Percentiles rank a stretch among this genome's conserved stretches.
These are phyloP conservation scores for Plasmodium malariae DNA, from an alignment of 169 alveolate genomes.

Conservation along the genomic window DNA sequence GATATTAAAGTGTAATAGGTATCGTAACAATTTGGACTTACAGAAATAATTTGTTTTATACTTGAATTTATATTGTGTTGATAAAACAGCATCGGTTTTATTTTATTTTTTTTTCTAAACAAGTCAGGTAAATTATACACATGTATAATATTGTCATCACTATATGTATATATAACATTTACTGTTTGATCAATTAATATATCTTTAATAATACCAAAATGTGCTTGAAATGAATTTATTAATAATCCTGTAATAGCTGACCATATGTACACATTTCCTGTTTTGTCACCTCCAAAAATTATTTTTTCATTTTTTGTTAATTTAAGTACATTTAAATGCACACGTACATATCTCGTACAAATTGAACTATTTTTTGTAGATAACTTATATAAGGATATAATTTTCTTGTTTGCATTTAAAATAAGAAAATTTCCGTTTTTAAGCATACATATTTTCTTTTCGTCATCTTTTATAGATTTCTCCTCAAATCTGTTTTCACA, in stretches of 20 bases:
- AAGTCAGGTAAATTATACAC: constrained; percentile 67
- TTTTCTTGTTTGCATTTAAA: constrained; percentile 41
- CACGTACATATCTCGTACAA: constrained; percentile 47
- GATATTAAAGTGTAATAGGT: constrained; percentile 51
- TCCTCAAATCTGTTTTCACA: constrained; percentile 72
- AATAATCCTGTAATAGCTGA: constrained; percentile 55
- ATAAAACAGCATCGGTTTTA: constrained; percentile 36
- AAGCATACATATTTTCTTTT: constrained; percentile 55
- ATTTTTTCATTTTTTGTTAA: constrained; percentile 54
- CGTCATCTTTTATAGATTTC: constrained; percentile 43
- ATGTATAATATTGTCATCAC: constrained; percentile 70
- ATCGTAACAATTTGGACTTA: constrained; percentile 60
- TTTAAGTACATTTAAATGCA: constrained; percentile 50
- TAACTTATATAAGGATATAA: constrained; percentile 45
- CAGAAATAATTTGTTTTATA: constrained; percentile 53
- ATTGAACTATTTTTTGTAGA: constrained; percentile 35
- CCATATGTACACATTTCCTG: constrained; percentile 66
- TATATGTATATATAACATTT: constrained; percentile 66
- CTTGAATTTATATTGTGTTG: constrained; percentile 68
- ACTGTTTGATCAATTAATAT: constrained; percentile 54
- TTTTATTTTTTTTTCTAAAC: constrained; percentile 55
- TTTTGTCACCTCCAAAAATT: constrained; percentile 74
- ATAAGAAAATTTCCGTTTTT: constrained; percentile 60
- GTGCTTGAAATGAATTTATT: constrained; percentile 73
- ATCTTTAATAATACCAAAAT: constrained; percentile 59